A percentile compares a stretch with the other conserved stretches of the same genome.
These are phyloP conservation scores for Yamadazyma dushanensis DNA, from an alignment of 1,139 yeast species.

Conservation along the genomic window DNA sequence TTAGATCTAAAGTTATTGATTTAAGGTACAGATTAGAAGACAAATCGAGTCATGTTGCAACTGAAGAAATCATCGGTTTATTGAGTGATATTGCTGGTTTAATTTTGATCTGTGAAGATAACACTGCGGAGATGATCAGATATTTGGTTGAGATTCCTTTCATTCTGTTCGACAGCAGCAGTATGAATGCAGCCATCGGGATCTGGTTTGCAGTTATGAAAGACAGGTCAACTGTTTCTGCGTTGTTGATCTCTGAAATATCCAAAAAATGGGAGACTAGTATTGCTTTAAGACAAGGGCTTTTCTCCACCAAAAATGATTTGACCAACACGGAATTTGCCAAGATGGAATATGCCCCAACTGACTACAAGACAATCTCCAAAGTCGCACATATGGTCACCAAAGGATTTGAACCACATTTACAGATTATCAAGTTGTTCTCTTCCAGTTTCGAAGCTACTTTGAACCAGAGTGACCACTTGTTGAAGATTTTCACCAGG, in stretches of 20 bases:
- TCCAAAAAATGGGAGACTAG: slow-evolving; percentile 68
- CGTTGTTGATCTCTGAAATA: slow-evolving; percentile 68
- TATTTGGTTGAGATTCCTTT: slow-evolving; percentile 75
- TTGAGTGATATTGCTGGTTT: slow-evolving; percentile 53
- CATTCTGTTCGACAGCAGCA: slow-evolving; percentile 55
- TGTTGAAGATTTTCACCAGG: slow-evolving; percentile 68
- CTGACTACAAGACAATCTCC: slow-evolving; percentile 63
- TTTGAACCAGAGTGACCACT: slow-evolving; percentile 68
- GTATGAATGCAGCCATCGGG: slow-evolving; percentile 67
- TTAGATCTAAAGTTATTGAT: slow-evolving; percentile 18
- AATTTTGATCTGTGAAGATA: slow-evolving; percentile 44
- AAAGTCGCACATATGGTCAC: slow-evolving; percentile 41
- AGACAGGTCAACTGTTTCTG: slow-evolving; percentile 57
- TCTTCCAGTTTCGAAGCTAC: slow-evolving; percentile 85
- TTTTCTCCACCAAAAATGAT: slow-evolving; percentile 64
- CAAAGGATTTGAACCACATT: slow-evolving; percentile 69
- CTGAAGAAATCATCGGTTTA: slow-evolving; percentile 39
- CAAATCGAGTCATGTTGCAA: slow-evolving; percentile 16
- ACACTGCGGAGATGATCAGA: slow-evolving; percentile 53
- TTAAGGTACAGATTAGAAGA: slow-evolving; percentile 15
- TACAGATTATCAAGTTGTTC: slow-evolving; percentile 65
- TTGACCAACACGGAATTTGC: slow-evolving; percentile 61
- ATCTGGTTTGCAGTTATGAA: slow-evolving; percentile 83
- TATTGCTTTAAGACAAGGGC: slow-evolving; percentile 59
- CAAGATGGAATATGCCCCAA: slow-evolving; percentile 88